A percentile compares a stretch with the other conserved stretches of the same genome.
Conservation (phyloP, 345 rosid genomes). For the Jatropha curcas region DNA sequence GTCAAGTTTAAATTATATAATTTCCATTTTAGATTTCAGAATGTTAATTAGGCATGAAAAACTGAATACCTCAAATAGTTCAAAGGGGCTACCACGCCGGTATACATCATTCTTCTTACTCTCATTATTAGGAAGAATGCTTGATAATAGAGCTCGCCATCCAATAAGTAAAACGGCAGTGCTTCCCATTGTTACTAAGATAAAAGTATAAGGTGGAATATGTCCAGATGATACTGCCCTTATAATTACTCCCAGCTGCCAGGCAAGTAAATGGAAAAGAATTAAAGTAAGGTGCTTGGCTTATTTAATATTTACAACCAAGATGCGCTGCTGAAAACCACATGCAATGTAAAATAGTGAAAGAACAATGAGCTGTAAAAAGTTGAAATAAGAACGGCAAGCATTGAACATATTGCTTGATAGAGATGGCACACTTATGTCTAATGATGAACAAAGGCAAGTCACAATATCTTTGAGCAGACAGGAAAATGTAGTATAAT, state of each 20-base stretch:
- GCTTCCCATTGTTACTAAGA: constrained; percentile 70
- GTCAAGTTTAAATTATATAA: neutral
- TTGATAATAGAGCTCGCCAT: constrained; percentile 59
- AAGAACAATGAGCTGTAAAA: neutral
- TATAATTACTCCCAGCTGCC: constrained; percentile 61
- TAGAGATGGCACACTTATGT: neutral
- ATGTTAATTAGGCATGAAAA: constrained; percentile 1
- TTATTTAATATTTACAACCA: neutral
- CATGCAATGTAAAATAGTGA: constrained; percentile 6
- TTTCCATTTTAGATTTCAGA: neutral
- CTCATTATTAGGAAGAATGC: constrained; percentile 48
- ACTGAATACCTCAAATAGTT: constrained; percentile 76
- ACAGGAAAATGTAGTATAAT: neutral
- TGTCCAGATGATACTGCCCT: constrained; percentile 61
- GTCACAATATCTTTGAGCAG: neutral
- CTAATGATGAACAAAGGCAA: neutral
- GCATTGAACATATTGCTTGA: neutral
- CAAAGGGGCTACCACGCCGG: constrained; percentile 78
- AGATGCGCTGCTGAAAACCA: neutral
- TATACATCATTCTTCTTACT: constrained; percentile 71
- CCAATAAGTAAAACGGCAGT: constrained; percentile 74
- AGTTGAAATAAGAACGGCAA: neutral
- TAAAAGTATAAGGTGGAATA: constrained; percentile 48
- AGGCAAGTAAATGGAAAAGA: constrained; percentile 15
- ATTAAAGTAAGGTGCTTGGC: constrained; percentile 15